Base-by-base conservation (phyloP, 495 filamentous ascomycete species). In the Trichoderma asperelloides region DNA sequence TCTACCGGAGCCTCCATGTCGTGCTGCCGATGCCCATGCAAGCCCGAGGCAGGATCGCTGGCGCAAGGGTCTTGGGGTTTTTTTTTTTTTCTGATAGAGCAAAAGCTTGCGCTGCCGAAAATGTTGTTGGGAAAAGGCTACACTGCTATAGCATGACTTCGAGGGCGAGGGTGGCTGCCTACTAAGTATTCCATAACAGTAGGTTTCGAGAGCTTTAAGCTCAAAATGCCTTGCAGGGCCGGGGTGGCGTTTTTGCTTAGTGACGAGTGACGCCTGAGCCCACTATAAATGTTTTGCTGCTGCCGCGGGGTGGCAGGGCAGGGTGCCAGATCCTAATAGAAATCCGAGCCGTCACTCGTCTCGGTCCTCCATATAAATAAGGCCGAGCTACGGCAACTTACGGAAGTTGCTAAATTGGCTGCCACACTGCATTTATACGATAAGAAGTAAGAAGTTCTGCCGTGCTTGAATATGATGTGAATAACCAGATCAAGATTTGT, bases 1-100 rank as follows among this genome's bases (percentile, higher is more conserved):
- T 79, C 73, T 16, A 72, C 21, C 28, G 76, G 71, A 30, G 71
- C 73, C 27, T 77, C 73, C 78, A 80, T 81, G 27, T 70, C 51
- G 21, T 30, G 51, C 8, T 60, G 27, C 27, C 27, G 55, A 60
- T 28, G 27, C 23, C 16, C 15, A 25, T 18, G 9, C 4, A 60
- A 60, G 55, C 3, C 16, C 13, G 55, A n/a, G 25, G 55, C 23
- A 16, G 27, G 55, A 30, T 60, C 9, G 25, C 27, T 21, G 51
- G 8, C 8, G 25, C 11, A 27, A 25, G 9, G 25, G n/a, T 60
- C 27, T 60, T 11, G 55, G 25, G 0, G 0, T 23, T n/a, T 30
- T n/a, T n/a, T n/a, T n/a, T n/a, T n/a, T n/a, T n/a, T n/a, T n/a
- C 1, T 51, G 18, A 9, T 9, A 18, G 47, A 1, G 18, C 1